Evolutionary conservation across 2,329 filamentous ascomycete genomes (phyloP).

Genomic region (Microcyclospora pomicola): DNA sequence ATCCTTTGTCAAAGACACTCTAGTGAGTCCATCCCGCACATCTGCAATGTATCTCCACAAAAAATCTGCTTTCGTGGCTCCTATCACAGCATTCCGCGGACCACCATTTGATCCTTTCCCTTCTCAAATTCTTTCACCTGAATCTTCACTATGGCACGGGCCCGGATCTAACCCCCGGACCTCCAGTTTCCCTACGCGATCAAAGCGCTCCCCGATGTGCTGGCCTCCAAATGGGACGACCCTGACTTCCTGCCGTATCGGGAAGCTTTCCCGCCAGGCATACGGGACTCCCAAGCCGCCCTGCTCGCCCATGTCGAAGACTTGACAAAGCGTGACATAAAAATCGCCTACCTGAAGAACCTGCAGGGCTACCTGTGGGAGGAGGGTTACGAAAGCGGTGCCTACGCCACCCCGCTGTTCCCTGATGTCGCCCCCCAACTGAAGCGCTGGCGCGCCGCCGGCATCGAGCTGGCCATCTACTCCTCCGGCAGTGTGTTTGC

Average conservation of each 20-base stretch:
- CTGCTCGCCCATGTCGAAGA: slow-evolving; percentile 56
- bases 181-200: slow-evolving; percentile 65
- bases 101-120: slow-evolving; percentile 3
- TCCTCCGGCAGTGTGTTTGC: slow-evolving; percentile 68
- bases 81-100: no score
- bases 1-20: slow-evolving; percentile 68
- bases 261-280: slow-evolving; percentile 54
- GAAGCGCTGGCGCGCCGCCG: slow-evolving; percentile 40
- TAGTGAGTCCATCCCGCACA: slow-evolving; percentile 44
- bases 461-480: slow-evolving; percentile 56
- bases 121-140: not conserved
- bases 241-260: slow-evolving; percentile 53
- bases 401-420: slow-evolving; percentile 60
- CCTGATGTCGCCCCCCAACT: slow-evolving; percentile 49
- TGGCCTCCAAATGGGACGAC: slow-evolving; percentile 53
- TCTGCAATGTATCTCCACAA: no score
- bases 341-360: slow-evolving; percentile 62
- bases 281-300: slow-evolving; percentile 42
- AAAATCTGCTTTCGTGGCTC: no score
- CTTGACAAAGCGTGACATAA: slow-evolving; percentile 58
- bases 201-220: slow-evolving; percentile 47
- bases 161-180: no score
- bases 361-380: slow-evolving; percentile 71
- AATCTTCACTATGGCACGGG: not conserved
- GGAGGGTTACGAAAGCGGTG: slow-evolving; percentile 55